Percentiles rank a stretch among this genome's conserved stretches.
phyloP scores from a whole-genome alignment of 495 filamentous ascomycete species.

The Neurospora sp. region DNA sequence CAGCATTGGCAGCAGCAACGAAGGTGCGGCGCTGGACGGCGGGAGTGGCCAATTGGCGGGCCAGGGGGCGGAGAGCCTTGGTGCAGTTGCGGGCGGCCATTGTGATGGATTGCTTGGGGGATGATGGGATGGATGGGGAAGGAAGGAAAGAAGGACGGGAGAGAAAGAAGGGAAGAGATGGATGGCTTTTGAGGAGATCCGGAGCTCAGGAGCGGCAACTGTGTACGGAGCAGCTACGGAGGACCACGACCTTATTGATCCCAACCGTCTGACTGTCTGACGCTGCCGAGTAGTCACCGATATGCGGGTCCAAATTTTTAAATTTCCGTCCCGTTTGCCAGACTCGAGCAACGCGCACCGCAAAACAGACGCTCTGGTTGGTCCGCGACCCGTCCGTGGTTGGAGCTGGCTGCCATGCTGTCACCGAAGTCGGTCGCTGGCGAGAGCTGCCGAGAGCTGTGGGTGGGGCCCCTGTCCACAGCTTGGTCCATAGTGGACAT shows the following conservation, averaged over 20 bases:
- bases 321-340: constrained; percentile 10
- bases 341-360: constrained; percentile 1
- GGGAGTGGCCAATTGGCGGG: constrained; percentile 59
- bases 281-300: constrained; percentile 5
- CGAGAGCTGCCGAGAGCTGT: constrained; percentile 10
- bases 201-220: background rate
- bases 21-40: constrained; percentile 57
- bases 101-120: constrained; percentile 34
- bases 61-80: constrained; percentile 69
- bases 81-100: constrained; percentile 84
- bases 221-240: background rate
- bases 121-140: constrained; percentile 12
- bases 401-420: background rate
- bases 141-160: constrained; percentile 13
- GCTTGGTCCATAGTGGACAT: background rate
- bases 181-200: constrained; percentile 11
- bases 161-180: background rate
- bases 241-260: background rate
- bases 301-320: constrained; percentile 21
- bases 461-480: constrained; percentile 3
- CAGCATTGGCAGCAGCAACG: too few species aligned
- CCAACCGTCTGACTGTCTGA: constrained; percentile 15
- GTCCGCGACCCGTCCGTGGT: background rate
- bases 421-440: constrained; percentile 4
- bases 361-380: background rate